Conservation (phyloP, 2,329 filamentous ascomycete species). For the Tympanopsis confertula region DNA sequence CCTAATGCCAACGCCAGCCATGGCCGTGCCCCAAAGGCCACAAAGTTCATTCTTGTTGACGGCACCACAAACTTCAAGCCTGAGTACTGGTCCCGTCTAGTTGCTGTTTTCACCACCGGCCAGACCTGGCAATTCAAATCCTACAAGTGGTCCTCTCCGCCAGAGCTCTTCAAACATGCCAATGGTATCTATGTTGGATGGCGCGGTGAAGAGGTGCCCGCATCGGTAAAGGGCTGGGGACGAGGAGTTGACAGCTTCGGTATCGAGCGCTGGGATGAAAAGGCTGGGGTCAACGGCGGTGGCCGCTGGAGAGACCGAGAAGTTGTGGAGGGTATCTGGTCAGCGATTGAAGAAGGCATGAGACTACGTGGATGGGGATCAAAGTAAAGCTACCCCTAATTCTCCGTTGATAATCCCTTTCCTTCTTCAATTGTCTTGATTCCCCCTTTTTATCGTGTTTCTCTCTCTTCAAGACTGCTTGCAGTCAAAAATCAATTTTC, state of each 20-base stretch:
- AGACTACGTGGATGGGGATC: not conserved
- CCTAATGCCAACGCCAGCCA: constrained; percentile 10
- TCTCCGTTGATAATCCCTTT: no score
- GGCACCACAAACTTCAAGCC: constrained; percentile 90
- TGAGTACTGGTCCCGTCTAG: constrained; percentile 91
- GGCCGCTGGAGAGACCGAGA: not conserved
- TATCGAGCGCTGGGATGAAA: constrained; percentile 64
- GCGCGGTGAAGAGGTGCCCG: constrained; percentile 70
- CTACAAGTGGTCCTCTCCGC: constrained; percentile 87
- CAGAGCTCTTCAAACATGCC: constrained; percentile 80
- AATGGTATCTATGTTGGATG: constrained; percentile 84
- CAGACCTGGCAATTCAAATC: constrained; percentile 98
- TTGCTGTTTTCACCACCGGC: constrained; percentile 93
- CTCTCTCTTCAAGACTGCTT: no score
- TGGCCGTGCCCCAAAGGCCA: constrained; percentile 58
- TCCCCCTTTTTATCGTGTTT: no score
- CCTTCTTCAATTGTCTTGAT: no score
- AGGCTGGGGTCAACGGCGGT: not conserved
- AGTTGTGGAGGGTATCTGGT: not conserved
- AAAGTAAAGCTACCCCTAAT: no score
- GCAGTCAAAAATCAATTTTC: no score
- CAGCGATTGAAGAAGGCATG: constrained; percentile 1
- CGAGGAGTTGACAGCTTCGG: constrained; percentile 67
- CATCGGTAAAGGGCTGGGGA: constrained; percentile 73
- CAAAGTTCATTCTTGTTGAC: constrained; percentile 93